Evolutionary conservation across 176 grass and related monocot species (phyloP).

Genomic region (Hordeum vulgare): DNA sequence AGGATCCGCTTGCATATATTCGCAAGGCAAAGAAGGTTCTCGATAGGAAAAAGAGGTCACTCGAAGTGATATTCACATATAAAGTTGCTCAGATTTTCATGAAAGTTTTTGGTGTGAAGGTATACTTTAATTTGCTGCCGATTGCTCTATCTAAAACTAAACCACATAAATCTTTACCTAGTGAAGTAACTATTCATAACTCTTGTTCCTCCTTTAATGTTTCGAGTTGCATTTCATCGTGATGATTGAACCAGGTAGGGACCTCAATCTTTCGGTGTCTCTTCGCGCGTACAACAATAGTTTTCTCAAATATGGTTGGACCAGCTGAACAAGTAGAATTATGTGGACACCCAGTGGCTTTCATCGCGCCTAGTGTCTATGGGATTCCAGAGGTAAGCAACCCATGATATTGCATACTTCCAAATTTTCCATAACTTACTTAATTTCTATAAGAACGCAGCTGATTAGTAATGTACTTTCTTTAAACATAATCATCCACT

Average conservation of each 20-base stretch:
- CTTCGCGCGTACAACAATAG: slow-evolving; percentile 38
- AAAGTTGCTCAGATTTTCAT: slow-evolving; percentile 3
- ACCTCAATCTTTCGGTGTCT: slow-evolving; percentile 15
- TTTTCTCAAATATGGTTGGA: slow-evolving; percentile 55
- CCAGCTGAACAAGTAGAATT: slow-evolving; percentile 48
- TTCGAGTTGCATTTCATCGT: not conserved
- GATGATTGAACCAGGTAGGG: slow-evolving; percentile 19
- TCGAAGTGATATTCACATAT: slow-evolving; percentile 35
- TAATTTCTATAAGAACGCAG: not conserved
- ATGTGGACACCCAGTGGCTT: slow-evolving; percentile 4
- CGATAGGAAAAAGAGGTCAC: slow-evolving; percentile 61
- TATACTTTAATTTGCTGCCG: not conserved
- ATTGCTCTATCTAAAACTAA: not conserved
- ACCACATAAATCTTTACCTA: not conserved
- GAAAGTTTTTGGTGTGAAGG: slow-evolving; percentile 51
- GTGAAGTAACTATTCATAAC: not conserved
- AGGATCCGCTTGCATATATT: slow-evolving; percentile 53
- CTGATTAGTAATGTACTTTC: too few relatives aligned
- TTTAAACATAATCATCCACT: too few relatives aligned
- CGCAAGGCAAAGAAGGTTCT: slow-evolving; percentile 34
- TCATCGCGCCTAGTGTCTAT: slow-evolving; percentile 54
- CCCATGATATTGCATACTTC: not conserved
- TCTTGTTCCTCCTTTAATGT: not conserved
- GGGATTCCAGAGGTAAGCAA: slow-evolving; percentile 50
- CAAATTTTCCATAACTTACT: not conserved